phyloP scores from a whole-genome alignment of 768 basidiomycete species.

The Termitomyces sp. region DNA sequence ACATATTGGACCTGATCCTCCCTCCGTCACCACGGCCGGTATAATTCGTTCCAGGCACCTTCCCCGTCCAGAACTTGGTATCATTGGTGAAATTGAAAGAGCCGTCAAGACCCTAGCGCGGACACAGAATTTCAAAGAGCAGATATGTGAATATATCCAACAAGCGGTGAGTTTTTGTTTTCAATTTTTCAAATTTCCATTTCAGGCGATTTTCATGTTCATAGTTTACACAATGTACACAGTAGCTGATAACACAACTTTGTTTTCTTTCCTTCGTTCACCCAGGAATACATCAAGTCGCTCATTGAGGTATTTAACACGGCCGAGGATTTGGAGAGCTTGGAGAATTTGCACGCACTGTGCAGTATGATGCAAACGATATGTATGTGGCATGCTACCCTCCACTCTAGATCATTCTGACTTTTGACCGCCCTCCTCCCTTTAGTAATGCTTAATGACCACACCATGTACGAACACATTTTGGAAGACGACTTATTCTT shows the following conservation, averaged over 20 bases:
- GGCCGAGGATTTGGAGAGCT: conserved; percentile 90
- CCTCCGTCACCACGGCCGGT: conserved; percentile 51
- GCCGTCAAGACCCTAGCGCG: conserved; percentile 72
- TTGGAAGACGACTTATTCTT: conserved; percentile 89
- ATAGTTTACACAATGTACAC: conserved; percentile 13
- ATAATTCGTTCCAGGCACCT: conserved; percentile 72
- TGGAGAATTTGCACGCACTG: conserved; percentile 86
- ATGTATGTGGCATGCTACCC: conserved; percentile 37
- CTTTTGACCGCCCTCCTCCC: not conserved
- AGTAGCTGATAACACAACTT: conserved; percentile 20
- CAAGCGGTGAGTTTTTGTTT: conserved; percentile 55
- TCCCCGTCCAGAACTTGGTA: conserved; percentile 70
- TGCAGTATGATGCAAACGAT: conserved; percentile 94
- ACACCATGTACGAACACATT: conserved; percentile 90
- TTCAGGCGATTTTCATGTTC: conserved; percentile 9
- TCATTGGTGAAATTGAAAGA: conserved; percentile 73
- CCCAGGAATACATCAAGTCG: conserved; percentile 81
- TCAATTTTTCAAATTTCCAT: conserved; percentile 3
- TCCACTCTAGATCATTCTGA: conserved; percentile 1
- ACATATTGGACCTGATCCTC: conserved; percentile 46
- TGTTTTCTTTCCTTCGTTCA: conserved; percentile 14
- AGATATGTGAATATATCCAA: conserved; percentile 86
- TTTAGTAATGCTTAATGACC: conserved; percentile 92
- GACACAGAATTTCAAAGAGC: conserved; percentile 69
- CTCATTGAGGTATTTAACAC: conserved; percentile 79